Evolutionary conservation across 441 rosid genomes (phyloP).

Genomic region (Breynia disticha): DNA sequence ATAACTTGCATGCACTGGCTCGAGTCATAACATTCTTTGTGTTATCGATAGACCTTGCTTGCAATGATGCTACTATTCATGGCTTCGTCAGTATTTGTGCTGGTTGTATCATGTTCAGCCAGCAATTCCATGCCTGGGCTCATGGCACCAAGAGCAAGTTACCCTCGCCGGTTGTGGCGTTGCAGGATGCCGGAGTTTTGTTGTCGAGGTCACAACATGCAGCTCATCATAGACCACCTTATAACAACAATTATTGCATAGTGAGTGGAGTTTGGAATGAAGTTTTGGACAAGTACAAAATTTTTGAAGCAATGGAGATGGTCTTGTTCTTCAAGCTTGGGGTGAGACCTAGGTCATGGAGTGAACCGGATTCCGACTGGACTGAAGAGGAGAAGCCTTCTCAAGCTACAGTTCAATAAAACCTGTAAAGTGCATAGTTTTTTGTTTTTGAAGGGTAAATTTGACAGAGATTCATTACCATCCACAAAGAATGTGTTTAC

Average conservation of each 20-base stretch:
- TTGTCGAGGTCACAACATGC: slow-evolving; percentile 59
- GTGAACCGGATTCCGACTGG: slow-evolving; percentile 56
- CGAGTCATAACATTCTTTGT: slow-evolving; percentile 39
- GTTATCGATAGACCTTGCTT: slow-evolving; percentile 43
- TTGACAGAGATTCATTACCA: too few relatives aligned
- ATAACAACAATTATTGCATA: slow-evolving; percentile 78
- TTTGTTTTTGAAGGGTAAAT: too few relatives aligned
- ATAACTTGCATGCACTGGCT: slow-evolving; percentile 66
- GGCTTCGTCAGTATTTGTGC: slow-evolving; percentile 45
- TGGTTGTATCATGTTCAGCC: slow-evolving; percentile 88
- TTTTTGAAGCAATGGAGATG: slow-evolving; percentile 73
- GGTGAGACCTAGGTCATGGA: slow-evolving; percentile 75
- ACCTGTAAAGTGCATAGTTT: too few relatives aligned
- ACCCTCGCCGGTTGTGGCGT: slow-evolving; percentile 43
- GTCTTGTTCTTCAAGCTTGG: slow-evolving; percentile 46
- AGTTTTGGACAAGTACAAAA: slow-evolving; percentile 46
- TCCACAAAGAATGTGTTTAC: too few relatives aligned
- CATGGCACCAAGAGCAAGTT: slow-evolving; percentile 81
- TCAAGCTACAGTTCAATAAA: slow-evolving; percentile 16
- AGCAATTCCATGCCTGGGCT: slow-evolving; percentile 92
- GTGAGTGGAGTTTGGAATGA: slow-evolving; percentile 80
- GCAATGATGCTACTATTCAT: slow-evolving; percentile 36
- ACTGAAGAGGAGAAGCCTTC: slow-evolving; percentile 38
- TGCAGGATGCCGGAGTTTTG: slow-evolving; percentile 65
- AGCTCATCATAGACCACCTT: slow-evolving; percentile 71